These are phyloP conservation scores for Sporothrix globosa DNA, from an alignment of 2,329 filamentous ascomycete genomes.

Conservation along the genomic window DNA sequence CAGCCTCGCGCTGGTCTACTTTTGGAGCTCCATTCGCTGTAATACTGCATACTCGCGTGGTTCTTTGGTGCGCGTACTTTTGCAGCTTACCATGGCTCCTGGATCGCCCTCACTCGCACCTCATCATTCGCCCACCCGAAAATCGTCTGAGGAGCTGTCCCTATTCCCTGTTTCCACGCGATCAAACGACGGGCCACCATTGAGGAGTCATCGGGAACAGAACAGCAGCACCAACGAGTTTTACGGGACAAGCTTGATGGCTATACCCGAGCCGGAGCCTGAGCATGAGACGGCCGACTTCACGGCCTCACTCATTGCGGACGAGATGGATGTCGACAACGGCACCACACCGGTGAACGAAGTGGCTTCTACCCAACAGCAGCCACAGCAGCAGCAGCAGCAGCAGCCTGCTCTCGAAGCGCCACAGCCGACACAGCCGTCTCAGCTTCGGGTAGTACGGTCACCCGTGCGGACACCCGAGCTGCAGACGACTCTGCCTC, in stretches of 20 bases:
- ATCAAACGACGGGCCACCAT: not conserved
- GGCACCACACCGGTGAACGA: slow-evolving; percentile 14
- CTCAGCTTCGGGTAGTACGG: slow-evolving; percentile 19
- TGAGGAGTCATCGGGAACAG: not conserved
- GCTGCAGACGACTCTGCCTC: slow-evolving; percentile 37
- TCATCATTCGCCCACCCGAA: slow-evolving; percentile 32
- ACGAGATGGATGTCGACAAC: slow-evolving; percentile 36
- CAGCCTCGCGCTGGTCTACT: not conserved
- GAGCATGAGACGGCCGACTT: slow-evolving; percentile 19
- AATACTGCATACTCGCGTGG: not conserved
- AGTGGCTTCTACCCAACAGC: not conserved
- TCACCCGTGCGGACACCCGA: slow-evolving; percentile 46
- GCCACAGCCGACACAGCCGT: not conserved
- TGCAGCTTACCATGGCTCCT: slow-evolving; percentile 26
- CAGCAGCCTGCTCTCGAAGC: slow-evolving; percentile 9
- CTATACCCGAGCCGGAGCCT: slow-evolving; percentile 12
- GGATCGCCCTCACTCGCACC: slow-evolving; percentile 25
- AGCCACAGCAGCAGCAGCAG: not conserved
- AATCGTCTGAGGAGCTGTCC: slow-evolving; percentile 33
- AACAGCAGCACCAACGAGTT: slow-evolving; percentile 4
- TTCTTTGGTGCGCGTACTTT: not conserved
- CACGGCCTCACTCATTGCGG: slow-evolving; percentile 24
- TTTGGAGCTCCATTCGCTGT: not conserved
- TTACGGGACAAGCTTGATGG: not conserved
- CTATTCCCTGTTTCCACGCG: slow-evolving; percentile 17